Base-by-base conservation (phyloP, 2,329 filamentous ascomycete genomes). In the Epichloe elymi region DNA sequence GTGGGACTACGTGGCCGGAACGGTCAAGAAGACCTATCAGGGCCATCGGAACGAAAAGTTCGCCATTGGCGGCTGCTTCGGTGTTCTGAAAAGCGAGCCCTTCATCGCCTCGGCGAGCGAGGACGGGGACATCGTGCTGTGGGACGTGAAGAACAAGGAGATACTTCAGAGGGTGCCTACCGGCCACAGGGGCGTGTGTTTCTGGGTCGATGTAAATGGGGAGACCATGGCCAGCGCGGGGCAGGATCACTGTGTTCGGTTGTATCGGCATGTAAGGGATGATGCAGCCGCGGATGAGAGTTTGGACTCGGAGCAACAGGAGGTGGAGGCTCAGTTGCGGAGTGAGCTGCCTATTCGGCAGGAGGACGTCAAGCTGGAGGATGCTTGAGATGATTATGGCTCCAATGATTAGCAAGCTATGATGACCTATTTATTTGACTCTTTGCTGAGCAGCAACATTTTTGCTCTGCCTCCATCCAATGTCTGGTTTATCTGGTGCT, bases 1-100 rank as follows among this genome's bases (percentile, higher is more conserved):
- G 20, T 98, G 93, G 93, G 87, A 96, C 66, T 98, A 97, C 64
- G 85, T 95, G 8, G 82, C 88, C 38, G 91, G 91, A 7, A 82
- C 83, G 30, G 93, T 93, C 59, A 85, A 95, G 61, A 98, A 98
- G 74, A 98, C 93, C 14, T 98, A 97, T 67, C 89, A 96, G 65
- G 93, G 93, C 0, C 93, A 97, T 62, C 70, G 73, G 50, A 98
- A 98, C 65, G 75, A 80, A 50, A 83, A 83, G 54, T 97, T 86
- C 67, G 91, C 88, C 57, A 75, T 97, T n/a, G 80, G 80, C 3
- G 88, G 89, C 4, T 84, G 84, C 40, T 96, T 97, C 62, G 90
- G 88, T 12, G 75, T 79, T 49, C 60, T 68, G 42, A 68, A 60
- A 12, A 64, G 60, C 3, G 60, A 63, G 23, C 63, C 73, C 0